Base-by-base conservation (phyloP, 2,329 filamentous ascomycete genomes). In the Diplodia seriata region DNA sequence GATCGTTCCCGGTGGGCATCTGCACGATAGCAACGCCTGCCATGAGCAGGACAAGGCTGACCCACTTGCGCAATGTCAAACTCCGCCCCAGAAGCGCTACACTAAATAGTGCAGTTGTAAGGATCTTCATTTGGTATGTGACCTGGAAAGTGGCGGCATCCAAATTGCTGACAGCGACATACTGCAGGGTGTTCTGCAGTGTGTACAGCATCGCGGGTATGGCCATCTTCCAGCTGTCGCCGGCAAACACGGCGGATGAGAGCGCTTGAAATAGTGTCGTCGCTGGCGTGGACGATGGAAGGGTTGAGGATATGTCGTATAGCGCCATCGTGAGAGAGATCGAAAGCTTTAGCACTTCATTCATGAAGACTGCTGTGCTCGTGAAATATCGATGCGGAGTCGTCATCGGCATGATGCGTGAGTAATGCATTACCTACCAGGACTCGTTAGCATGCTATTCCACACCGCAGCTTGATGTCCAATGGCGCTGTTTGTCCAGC, bases 61-160 rank as follows among this genome's bases (percentile, higher is more conserved):
- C 76, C 94, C 94, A 98, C 76, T 91, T 91, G 73, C 89, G 90
- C 14, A 85, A 74, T 0, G 91, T 88, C 31, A 97, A 83, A 7
- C 86, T 85, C 68, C 91, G 86, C 26, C 89, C 88, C 20, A 98
- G 84, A 76, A 98, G 85, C 4, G 88, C 79, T 49, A 97, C 90
- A 71, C 91, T 95, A 79, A 97, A 97, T 36, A 97, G 79, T 2
- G 95, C 94, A 0, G 93, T 95, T 1, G 92, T 92, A 70, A 97
- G 86, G 71, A 98, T 95, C 86, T 97, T 97, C 68, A 98, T 84
- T 80, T 99, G 94, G 77, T 95, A 97, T 31, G 95, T 88, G 69
- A 97, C 90, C 79, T 97, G 94, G 76, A 97, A 98, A 66, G 94
- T 93, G 4, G 95, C 93, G 0, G 94, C 91, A 74, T 97, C 93